Conservation (phyloP, 192 early-diverging fungal genomes). For the Anaeromyces robustus region DNA sequence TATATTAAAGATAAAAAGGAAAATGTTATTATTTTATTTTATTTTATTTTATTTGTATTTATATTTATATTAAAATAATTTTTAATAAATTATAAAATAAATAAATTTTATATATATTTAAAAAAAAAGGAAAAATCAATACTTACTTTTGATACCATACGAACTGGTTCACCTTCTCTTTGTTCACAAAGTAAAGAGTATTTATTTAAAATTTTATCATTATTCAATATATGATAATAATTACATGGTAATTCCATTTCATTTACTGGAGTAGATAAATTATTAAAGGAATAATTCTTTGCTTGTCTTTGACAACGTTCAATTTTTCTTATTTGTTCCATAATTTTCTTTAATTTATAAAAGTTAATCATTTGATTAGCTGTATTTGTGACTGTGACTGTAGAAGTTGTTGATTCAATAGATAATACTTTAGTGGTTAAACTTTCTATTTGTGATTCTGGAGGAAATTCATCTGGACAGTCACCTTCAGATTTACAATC, state of each 20-base stretch:
- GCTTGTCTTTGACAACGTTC: not conserved
- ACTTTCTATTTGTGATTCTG: not conserved
- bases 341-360: not conserved
- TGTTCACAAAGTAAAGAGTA: not conserved
- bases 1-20: too few relatives aligned
- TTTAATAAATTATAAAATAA: too few relatives aligned
- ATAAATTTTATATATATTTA: too few relatives aligned
- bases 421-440: not conserved
- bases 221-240: not conserved
- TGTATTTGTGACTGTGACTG: not conserved
- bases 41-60: too few relatives aligned
- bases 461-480: not conserved
- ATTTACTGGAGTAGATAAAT: not conserved
- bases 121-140: too few relatives aligned
- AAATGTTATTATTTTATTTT: too few relatives aligned
- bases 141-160: not conserved
- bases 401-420: not conserved
- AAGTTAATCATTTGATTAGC: not conserved
- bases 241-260: not conserved
- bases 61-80: too few relatives aligned
- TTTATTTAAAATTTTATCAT: not conserved
- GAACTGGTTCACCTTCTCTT: not conserved
- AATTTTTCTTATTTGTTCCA: not conserved
- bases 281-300: not conserved
- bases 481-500: not conserved